phyloP scores from a whole-genome alignment of 2,329 filamentous ascomycete genomes.

The Ciborinia camelliae region DNA sequence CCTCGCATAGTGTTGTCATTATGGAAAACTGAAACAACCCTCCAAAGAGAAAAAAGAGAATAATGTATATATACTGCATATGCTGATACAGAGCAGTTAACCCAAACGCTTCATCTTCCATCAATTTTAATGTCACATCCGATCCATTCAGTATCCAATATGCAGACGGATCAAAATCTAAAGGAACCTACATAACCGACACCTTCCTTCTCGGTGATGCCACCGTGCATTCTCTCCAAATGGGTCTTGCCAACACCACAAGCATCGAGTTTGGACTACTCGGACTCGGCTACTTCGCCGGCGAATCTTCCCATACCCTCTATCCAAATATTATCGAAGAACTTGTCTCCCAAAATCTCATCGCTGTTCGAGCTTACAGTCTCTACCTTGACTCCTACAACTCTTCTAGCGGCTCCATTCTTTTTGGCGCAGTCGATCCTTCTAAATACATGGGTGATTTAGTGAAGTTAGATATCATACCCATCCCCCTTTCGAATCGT shows the following conservation, averaged over 20 bases:
- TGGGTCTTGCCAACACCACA: constrained; percentile 50
- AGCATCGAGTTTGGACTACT: constrained; percentile 52
- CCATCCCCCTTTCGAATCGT: constrained; percentile 22
- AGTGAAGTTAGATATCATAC: constrained; percentile 25
- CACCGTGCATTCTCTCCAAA: constrained; percentile 48
- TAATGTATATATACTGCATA: neutral
- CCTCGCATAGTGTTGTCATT: too few species aligned
- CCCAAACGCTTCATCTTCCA: neutral
- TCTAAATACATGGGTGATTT: constrained; percentile 43
- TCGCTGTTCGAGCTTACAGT: constrained; percentile 42
- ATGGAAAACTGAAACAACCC: neutral
- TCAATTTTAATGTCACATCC: neutral
- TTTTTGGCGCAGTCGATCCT: constrained; percentile 47
- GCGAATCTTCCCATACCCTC: constrained; percentile 45
- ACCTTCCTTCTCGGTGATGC: constrained; percentile 43
- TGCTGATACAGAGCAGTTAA: neutral
- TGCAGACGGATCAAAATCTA: constrained; percentile 51
- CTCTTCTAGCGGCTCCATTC: constrained; percentile 35
- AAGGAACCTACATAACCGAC: constrained; percentile 49
- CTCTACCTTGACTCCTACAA: constrained; percentile 37
- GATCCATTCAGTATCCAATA: constrained; percentile 54
- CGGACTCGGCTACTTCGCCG: constrained; percentile 52
- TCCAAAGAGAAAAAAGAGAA: neutral
- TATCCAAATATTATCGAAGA: constrained; percentile 34
- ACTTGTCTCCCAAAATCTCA: constrained; percentile 43